A percentile compares a stretch with the other conserved stretches of the same genome.
phyloP scores from a whole-genome alignment of 768 basidiomycete genomes.

The Suillus paluster region DNA sequence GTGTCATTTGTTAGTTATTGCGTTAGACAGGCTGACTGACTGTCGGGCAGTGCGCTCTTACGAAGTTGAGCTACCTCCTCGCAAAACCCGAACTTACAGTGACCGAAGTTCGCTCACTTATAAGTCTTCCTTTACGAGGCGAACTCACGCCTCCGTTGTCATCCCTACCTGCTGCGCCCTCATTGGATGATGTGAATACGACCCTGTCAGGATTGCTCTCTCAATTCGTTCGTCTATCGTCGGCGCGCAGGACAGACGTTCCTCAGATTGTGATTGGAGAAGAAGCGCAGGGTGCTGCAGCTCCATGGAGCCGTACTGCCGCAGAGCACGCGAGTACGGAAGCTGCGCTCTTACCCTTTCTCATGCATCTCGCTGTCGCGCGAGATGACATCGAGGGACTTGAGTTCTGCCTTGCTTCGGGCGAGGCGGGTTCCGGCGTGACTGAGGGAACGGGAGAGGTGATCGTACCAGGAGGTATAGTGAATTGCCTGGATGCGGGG shows the following conservation, averaged over 20 bases:
- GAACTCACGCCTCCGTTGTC: conserved; percentile 72
- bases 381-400: conserved; percentile 68
- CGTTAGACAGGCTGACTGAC: conserved; percentile 6
- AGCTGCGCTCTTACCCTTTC: conserved; percentile 71
- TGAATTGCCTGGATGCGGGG: conserved; percentile 71
- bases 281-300: conserved; percentile 47
- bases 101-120: conserved; percentile 72
- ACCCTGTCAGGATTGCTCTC: conserved; percentile 67
- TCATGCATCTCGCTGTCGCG: conserved; percentile 80
- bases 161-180: conserved; percentile 47
- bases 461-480: conserved; percentile 64
- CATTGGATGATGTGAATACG: conserved; percentile 52
- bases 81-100: conserved; percentile 79
- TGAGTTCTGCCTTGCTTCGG: conserved; percentile 53
- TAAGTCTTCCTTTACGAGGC: conserved; percentile 82
- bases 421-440: conserved; percentile 21
- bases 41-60: conserved; percentile 72
- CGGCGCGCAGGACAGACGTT: conserved; percentile 36
- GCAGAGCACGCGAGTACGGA: conserved; percentile 75
- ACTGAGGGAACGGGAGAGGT: conserved; percentile 21
- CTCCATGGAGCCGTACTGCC: conserved; percentile 80
- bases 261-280: conserved; percentile 45
- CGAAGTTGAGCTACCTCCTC: conserved; percentile 89
- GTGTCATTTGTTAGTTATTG: conserved; percentile 12
- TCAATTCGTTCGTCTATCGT: conserved; percentile 67